Base-by-base conservation (phyloP, 768 basidiomycete genomes). In the Rhodotorula toruloides region DNA sequence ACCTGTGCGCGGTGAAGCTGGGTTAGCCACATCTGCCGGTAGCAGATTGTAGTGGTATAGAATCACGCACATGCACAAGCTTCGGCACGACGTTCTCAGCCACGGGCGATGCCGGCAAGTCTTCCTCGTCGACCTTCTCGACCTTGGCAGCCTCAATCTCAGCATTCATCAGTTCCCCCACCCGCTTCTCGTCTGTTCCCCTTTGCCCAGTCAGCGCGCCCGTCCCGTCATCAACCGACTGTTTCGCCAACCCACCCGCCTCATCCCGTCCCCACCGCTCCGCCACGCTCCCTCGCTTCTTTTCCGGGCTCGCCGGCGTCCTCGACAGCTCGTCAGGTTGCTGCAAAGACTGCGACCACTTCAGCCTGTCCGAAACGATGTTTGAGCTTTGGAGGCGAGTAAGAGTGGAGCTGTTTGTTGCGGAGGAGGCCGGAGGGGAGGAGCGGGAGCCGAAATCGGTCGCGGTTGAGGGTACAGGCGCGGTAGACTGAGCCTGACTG, bases 311-410 rank as follows among this genome's bases (percentile, higher is more conserved):
- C 11, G 37, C 42, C 17, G 58, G 53, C 8, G 16, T 16, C 6
- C 58, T 48, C 2, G 55, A 27, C 10, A 57, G 27, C 5, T 54
- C 9, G 27, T 12, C 48, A 27, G 48, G 39, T 42, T 53, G 39
- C 39, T 46, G 32, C 8, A 27, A 25, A 27, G 58, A 40, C 29
- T 63, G 53, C 42, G 50, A 27, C 44, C 48, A 53, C 32, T 55
- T 54, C 52, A 70, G 63, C 16, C 68, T 63, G n/a, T 70, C 64
- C 25, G 64, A 60, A 34, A 70, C 68, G 48, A 70, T 65, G 32
- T 37, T 43, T 9, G 60, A 58, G 17, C 59, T 61, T 2, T 61
- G 63, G 14, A 70, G 61, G 5, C 68, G 68, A 9, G 60, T 65
- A 42, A 70, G 68, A 3, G 68, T 65, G 39, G 52, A 29, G 31